Evolutionary conservation across 2,329 filamentous ascomycete species (phyloP).

Genomic region (Fusarium sp.): DNA sequence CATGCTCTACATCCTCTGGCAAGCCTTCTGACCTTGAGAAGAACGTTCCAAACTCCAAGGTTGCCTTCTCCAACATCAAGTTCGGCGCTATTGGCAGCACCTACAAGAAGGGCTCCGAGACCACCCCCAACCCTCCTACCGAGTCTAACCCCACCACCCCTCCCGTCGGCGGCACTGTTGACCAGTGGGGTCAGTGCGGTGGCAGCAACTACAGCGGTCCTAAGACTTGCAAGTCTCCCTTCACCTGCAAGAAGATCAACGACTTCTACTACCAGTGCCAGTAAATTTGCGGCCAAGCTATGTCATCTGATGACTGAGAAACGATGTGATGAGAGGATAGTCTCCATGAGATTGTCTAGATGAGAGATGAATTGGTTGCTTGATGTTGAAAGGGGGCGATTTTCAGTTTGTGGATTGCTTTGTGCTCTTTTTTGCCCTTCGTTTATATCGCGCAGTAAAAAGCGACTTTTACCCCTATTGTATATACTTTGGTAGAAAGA

Average conservation of each 20-base stretch:
- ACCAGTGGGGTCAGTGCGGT: slow-evolving; percentile 54
- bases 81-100: slow-evolving; percentile 67
- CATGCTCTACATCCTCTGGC: slow-evolving; percentile 64
- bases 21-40: slow-evolving; percentile 57
- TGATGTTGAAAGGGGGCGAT: slow-evolving; percentile 6
- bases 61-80: slow-evolving; percentile 70
- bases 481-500: slow-evolving; percentile 26
- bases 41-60: slow-evolving; percentile 59
- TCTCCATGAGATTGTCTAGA: not conserved
- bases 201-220: slow-evolving; percentile 52
- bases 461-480: slow-evolving; percentile 28
- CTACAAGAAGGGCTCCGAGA: slow-evolving; percentile 43
- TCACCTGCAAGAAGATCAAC: slow-evolving; percentile 54
- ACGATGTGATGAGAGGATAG: slow-evolving; percentile 1
- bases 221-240: slow-evolving; percentile 51
- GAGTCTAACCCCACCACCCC: slow-evolving; percentile 10
- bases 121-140: slow-evolving; percentile 22
- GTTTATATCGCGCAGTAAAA: slow-evolving; percentile 25
- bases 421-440: slow-evolving; percentile 24
- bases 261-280: slow-evolving; percentile 57
- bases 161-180: slow-evolving; percentile 23
- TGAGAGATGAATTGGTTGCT: slow-evolving; percentile 4
- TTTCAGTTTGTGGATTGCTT: slow-evolving; percentile 16
- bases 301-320: not conserved
- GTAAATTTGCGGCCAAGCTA: slow-evolving; percentile 37